Evolutionary conservation across 805 yeast genomes (phyloP).

Genomic region (Schizosaccharomyces lindneri): DNA sequence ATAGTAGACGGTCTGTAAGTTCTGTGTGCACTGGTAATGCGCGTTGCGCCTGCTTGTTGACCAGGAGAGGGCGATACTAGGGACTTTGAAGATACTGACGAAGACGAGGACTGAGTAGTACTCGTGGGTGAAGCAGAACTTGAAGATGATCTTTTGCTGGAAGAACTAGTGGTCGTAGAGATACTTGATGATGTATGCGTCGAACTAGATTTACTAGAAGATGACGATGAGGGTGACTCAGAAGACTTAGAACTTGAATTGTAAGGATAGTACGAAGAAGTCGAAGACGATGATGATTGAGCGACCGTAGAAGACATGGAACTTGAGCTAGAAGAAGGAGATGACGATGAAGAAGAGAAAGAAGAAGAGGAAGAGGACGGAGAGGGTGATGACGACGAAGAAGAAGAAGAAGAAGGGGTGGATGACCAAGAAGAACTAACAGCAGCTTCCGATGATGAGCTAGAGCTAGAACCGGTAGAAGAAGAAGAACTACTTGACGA

Average conservation of each 20-base stretch:
- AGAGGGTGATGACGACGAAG: neutral
- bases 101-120: no score
- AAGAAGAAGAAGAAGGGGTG: neutral
- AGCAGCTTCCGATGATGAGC: conserved; percentile 14
- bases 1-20: neutral
- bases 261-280: neutral
- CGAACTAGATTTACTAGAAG: neutral
- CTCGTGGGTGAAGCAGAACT: no score
- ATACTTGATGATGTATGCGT: neutral
- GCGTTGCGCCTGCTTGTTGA: neutral
- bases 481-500: conserved; percentile 13
- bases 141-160: no score
- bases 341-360: neutral
- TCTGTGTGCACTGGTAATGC: neutral
- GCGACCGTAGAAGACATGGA: neutral
- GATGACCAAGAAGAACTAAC: conserved; percentile 6
- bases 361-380: neutral
- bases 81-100: no score
- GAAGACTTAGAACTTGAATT: neutral
- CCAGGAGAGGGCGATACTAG: no score
- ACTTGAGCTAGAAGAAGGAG: neutral
- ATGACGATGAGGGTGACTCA: neutral
- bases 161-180: neutral
- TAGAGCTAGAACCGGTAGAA: conserved; percentile 12
- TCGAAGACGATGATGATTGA: neutral